A percentile compares a stretch with the other conserved stretches of the same genome.
phyloP scores from a whole-genome alignment of 371 early-diverging fungal species.

The Batrachochytrium dendrobatidis region DNA sequence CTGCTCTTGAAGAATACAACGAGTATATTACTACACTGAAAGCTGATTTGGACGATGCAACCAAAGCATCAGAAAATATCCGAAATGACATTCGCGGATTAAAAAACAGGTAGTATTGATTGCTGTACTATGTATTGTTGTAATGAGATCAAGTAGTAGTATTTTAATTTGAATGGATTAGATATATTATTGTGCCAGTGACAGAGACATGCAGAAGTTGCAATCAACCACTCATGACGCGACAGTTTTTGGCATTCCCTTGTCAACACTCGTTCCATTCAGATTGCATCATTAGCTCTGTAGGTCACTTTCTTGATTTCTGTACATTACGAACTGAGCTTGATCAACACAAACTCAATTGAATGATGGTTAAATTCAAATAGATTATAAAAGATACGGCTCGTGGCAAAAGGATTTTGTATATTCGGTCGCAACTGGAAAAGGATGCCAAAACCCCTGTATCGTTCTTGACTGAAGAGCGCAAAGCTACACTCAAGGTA shows the following conservation, averaged over 20 bases:
- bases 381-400: constrained; percentile 2
- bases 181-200: constrained; percentile 70
- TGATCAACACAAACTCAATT: background rate
- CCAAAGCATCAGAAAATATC: constrained; percentile 74
- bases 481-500: constrained; percentile 12
- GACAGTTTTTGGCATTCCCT: constrained; percentile 89
- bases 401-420: constrained; percentile 29
- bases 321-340: background rate
- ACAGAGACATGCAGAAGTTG: constrained; percentile 79
- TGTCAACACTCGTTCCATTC: constrained; percentile 91
- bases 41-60: constrained; percentile 84
- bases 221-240: constrained; percentile 61
- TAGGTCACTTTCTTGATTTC: constrained; percentile 27
- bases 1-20: constrained; percentile 80
- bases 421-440: constrained; percentile 33
- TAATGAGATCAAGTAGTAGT: background rate
- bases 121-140: background rate
- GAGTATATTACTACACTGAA: constrained; percentile 70
- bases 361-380: background rate
- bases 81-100: constrained; percentile 71
- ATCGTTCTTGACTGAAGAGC: background rate
- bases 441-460: constrained; percentile 8
- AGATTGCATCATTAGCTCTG: constrained; percentile 70
- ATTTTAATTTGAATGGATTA: constrained; percentile 21
- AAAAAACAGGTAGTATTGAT: constrained; percentile 41